Conservation (phyloP, 306 rosid species). For the Argentina anserina region DNA sequence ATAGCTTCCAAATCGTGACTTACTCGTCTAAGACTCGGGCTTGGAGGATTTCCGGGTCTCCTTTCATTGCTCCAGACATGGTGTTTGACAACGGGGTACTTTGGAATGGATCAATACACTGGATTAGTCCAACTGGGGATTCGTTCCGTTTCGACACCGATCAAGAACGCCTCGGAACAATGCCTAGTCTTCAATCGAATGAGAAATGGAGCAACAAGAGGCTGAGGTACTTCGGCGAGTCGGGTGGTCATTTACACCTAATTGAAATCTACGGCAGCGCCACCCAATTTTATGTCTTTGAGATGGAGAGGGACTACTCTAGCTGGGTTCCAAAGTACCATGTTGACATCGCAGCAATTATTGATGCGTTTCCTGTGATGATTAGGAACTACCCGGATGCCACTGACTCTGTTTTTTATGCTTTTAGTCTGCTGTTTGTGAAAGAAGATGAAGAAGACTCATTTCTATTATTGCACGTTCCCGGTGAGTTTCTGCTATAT, state of each 20-base stretch:
- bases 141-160: slow-evolving; percentile 19
- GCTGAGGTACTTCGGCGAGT: slow-evolving; percentile 24
- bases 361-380: slow-evolving; percentile 14
- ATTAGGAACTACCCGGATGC: neutral
- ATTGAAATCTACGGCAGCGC: slow-evolving; percentile 20
- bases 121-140: slow-evolving; percentile 16
- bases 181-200: slow-evolving; percentile 22
- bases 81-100: slow-evolving; percentile 25
- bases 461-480: slow-evolving; percentile 17
- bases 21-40: slow-evolving; percentile 11
- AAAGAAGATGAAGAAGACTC: slow-evolving; percentile 16
- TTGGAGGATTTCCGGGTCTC: slow-evolving; percentile 21
- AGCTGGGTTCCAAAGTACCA: slow-evolving; percentile 32
- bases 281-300: slow-evolving; percentile 24
- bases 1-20: slow-evolving; percentile 11
- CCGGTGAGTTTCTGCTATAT: slow-evolving; percentile 20
- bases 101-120: slow-evolving; percentile 31
- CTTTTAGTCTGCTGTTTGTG: slow-evolving; percentile 15
- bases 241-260: slow-evolving; percentile 29
- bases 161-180: neutral
- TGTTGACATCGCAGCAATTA: slow-evolving; percentile 14
- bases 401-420: neutral
- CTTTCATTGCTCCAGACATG: neutral
- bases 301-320: slow-evolving; percentile 28
- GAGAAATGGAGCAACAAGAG: slow-evolving; percentile 4